These are phyloP conservation scores for Thecamonas trahens DNA, from an alignment of 78 protist species.

Conservation along the genomic window DNA sequence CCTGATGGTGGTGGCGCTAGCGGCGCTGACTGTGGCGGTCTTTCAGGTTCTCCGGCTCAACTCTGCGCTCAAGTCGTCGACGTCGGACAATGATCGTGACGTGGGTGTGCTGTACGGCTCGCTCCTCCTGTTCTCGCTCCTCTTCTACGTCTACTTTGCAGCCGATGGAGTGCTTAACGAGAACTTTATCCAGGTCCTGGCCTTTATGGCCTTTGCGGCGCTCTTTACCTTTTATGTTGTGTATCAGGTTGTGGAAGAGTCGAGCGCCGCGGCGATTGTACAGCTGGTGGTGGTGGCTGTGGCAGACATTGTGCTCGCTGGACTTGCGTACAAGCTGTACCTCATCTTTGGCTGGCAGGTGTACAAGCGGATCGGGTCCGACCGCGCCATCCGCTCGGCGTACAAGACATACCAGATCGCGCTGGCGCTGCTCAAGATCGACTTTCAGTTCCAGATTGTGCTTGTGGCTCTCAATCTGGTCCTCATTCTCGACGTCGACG, in stretches of 20 bases:
- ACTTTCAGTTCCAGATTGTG: neutral
- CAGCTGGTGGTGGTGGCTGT: neutral
- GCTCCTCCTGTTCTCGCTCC: too few relatives aligned
- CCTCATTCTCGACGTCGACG: neutral
- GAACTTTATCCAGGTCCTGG: neutral
- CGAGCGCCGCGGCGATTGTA: neutral
- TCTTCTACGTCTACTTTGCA: too few relatives aligned
- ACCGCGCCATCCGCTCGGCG: neutral
- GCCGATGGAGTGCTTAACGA: too few relatives aligned
- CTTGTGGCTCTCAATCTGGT: neutral
- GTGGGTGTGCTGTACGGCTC: too few relatives aligned
- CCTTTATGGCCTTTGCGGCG: neutral
- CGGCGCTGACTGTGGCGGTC: too few relatives aligned
- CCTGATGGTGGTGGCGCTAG: too few relatives aligned
- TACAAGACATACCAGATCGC: neutral
- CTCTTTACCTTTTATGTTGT: neutral
- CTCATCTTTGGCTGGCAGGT: neutral
- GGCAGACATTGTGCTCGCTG: neutral
- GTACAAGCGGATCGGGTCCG: neutral
- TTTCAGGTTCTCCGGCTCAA: too few relatives aligned
- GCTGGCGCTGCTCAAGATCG: neutral
- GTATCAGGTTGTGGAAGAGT: neutral
- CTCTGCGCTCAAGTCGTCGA: too few relatives aligned
- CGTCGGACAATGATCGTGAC: too few relatives aligned
- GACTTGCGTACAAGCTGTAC: neutral